A percentile compares a stretch with the other conserved stretches of the same genome.
phyloP scores from a whole-genome alignment of 306 rosid species.

The Quercus glauca region DNA sequence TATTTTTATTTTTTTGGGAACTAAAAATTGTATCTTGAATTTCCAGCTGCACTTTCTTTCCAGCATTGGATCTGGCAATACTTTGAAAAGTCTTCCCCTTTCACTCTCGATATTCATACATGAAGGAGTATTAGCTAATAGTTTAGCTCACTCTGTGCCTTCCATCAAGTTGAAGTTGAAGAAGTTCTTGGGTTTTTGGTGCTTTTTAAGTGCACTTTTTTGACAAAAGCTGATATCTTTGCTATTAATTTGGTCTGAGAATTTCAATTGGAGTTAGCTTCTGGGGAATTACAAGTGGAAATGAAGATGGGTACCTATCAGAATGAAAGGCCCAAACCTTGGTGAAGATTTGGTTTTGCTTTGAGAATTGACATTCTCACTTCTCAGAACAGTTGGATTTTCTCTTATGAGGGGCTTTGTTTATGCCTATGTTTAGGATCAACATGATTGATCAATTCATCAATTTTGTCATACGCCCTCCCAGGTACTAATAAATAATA shows the following conservation, averaged over 20 bases:
- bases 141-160: too few species aligned
- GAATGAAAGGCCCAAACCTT: not conserved
- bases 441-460: constrained; percentile 94
- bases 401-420: constrained; percentile 51
- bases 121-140: too few species aligned
- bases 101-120: too few species aligned
- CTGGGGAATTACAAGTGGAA: too few species aligned
- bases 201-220: too few species aligned
- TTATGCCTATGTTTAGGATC: constrained; percentile 34
- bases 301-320: too few species aligned
- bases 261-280: too few species aligned
- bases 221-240: too few species aligned
- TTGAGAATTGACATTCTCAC: constrained; percentile 22
- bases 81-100: not conserved
- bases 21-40: not conserved
- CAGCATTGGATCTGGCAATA: constrained; percentile 21
- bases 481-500: constrained; percentile 51
- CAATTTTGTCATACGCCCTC: constrained; percentile 95
- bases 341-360: constrained; percentile 1
- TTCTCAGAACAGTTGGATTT: constrained; percentile 27
- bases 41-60: constrained; percentile 7
- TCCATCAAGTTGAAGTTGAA: too few species aligned
- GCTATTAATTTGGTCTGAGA: too few species aligned
- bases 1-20: too few species aligned
- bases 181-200: too few species aligned